Evolutionary conservation across 2,329 filamentous ascomycete species (phyloP).

Genomic region (Colletotrichum cordylinicola): DNA sequence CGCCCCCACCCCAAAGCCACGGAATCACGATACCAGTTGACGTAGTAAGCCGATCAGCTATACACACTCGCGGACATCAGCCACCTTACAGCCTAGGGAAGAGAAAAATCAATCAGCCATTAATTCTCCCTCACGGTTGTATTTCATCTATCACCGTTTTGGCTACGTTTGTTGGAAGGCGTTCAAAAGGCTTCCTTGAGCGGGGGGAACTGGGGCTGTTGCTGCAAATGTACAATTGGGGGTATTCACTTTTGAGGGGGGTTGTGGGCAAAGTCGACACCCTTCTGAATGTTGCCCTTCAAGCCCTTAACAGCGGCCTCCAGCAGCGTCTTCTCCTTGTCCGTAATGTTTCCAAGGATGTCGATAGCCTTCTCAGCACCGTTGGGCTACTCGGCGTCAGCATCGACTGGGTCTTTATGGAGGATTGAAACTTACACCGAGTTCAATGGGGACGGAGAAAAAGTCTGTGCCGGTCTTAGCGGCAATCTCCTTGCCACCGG

Average conservation of each 20-base stretch:
- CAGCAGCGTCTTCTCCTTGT: conserved; percentile 89
- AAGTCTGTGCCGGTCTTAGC: conserved; percentile 88
- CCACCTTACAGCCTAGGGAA: conserved; percentile 33
- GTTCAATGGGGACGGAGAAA: conserved; percentile 95
- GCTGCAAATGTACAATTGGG: conserved; percentile 28
- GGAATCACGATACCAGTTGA: conserved; percentile 1
- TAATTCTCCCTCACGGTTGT: conserved; percentile 21
- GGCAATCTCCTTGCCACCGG: conserved; percentile 84
- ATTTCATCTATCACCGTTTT: conserved; percentile 24
- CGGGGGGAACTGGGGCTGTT: not conserved
- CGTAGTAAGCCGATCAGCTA: not conserved
- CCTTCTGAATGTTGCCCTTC: conserved; percentile 93
- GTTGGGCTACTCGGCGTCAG: conserved; percentile 62
- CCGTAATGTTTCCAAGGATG: conserved; percentile 77
- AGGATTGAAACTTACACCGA: conserved; percentile 74
- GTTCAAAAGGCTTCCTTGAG: conserved; percentile 8
- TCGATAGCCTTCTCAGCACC: conserved; percentile 88
- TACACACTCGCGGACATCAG: conserved; percentile 3
- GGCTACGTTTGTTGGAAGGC: conserved; percentile 23
- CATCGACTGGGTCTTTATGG: conserved; percentile 23
- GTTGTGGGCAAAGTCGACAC: conserved; percentile 87
- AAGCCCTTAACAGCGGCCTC: conserved; percentile 77
- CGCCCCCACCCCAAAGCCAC: not conserved
- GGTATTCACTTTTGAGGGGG: conserved; percentile 83
- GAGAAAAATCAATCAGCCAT: conserved; percentile 33